A percentile compares a stretch with the other conserved stretches of the same genome.
Conservation (phyloP, 2,329 filamentous ascomycete species). For the Colletotrichum kahawae region DNA sequence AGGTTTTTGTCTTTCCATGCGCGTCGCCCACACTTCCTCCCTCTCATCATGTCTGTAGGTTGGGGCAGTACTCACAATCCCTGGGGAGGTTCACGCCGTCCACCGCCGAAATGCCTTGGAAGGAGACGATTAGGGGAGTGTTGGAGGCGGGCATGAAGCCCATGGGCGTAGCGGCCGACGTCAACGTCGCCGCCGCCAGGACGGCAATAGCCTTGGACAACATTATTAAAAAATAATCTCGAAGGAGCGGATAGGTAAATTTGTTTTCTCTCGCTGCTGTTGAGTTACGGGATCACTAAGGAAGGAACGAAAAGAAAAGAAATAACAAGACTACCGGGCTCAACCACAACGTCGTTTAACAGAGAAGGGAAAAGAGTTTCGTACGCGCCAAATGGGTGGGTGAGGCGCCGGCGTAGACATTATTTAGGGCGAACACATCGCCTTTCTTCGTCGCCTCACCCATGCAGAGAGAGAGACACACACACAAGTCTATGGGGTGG, state of each 20-base stretch:
- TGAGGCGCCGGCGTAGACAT: background rate
- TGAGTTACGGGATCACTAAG: background rate
- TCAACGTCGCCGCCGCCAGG: conserved; percentile 34
- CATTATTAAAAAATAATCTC: conserved; percentile 30
- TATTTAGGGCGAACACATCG: conserved; percentile 6
- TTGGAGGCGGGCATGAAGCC: conserved; percentile 45
- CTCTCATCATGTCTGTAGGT: background rate
- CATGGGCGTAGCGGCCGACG: conserved; percentile 43
- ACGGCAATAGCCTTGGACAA: conserved; percentile 33
- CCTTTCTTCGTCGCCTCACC: background rate
- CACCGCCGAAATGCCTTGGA: conserved; percentile 36
- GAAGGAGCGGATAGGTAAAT: background rate
- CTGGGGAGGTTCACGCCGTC: conserved; percentile 43
- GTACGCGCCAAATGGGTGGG: background rate
- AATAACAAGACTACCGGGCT: conserved; percentile 22
- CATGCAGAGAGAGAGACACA: background rate
- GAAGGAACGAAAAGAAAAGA: conserved; percentile 12
- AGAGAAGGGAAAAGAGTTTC: background rate
- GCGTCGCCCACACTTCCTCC: background rate
- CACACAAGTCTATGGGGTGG: background rate
- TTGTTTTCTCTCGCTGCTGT: background rate
- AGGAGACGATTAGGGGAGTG: conserved; percentile 44
- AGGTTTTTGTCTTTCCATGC: background rate
- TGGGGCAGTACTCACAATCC: conserved; percentile 32
- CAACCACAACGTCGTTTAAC: conserved; percentile 15